Evolutionary conservation across 2,329 filamentous ascomycete species (phyloP), one percentile per base, ranked within the genome.

Genomic region (Colletotrichum chrysophilum): DNA sequence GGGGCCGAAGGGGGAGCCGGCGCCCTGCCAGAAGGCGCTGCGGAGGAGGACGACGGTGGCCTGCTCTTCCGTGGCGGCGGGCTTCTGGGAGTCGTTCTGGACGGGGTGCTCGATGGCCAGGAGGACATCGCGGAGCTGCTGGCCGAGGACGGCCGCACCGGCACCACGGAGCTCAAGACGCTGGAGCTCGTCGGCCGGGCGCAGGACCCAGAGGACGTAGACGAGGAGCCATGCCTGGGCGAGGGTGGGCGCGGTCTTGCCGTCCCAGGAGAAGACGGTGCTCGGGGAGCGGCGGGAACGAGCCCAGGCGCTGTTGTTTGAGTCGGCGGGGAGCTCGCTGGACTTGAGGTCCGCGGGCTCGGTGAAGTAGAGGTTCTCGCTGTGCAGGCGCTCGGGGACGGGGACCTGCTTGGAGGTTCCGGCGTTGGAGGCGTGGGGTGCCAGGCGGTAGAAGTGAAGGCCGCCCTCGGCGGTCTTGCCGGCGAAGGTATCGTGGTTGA

Each of bases 11-110:
- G 93, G 93, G 2, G 92, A 93, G 21, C 89, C 92, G 34, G 93
- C 93, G 61, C 93, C 93, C 80, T 94, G 93, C 92, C 93, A 94
- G 86, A 94, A 94, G 38, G 92, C 87, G 82, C 86, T 86, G 77
- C 89, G 87, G 72, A 89, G 85, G 70, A 89, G 80, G 65, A 91
- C 80, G 12, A 85, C 81, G 77, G 82, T 84, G 67, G 84, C 82
- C 9, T 83, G 76, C 28, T 80, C 81, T 62, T 82, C 81, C 62
- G 79, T 72, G 75, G 78, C 26, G 71, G 78, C 38, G 36, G 79
- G 73, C 80, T 81, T 79, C 80, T 83, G 79, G 38, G 80, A 76
- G 34, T 70, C 74, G 3, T 81, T 86, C 77, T 80, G 78, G 75
- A 81, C 77, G 5, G 89, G 89, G 79, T 91, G 89, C 70, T 86